Base-by-base conservation (phyloP, 2,329 filamentous ascomycete species). In the Trichophyton mentagrophytes region DNA sequence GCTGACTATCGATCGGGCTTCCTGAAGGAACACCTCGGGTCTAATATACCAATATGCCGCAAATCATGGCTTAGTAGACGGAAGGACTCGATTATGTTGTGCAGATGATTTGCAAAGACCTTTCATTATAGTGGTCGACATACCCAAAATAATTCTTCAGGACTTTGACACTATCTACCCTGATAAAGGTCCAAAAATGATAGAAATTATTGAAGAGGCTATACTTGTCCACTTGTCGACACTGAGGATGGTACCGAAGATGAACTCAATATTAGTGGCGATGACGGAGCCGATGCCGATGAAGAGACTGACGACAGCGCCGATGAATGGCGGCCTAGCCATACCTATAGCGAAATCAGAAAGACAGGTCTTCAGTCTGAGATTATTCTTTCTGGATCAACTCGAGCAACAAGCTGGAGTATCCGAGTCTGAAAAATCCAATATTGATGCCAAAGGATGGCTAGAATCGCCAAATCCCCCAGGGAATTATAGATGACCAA, bases 361-460 rank as follows among this genome's bases (percentile, higher is more conserved):
- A 25, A 47, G 3, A 47, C 25, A 20, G 22, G 22, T 22, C 44
- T 47, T 3, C 1, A 47, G 9, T 25, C 13, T 20, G 20, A 20
- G 6, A 47, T 22, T 17, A 22, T 25, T 9, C 3, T 7, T 22
- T 47, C 20, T 22, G 44, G 44, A 22, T 1, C 44, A 11, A 1
- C 6, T 8, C 44, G 44, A 47, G 44, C 20, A 25, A 47, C 44
- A 20, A 47, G 44, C 51, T 20, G 58, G 58, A 40, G 17, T 51
- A 38, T 53, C 17, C 7, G 58, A 60, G 20, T 55, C 44, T 9
- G 58, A 30, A 15, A 60, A 60, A 25, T 44, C 55, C 3, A 44
- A 46, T 15, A 40, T 56, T 3, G 58, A 60, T 17, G 58, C 58
- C 9, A 17, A 36, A 27, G 58, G 58, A 22, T 60, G 58, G 58